phyloP scores from a whole-genome alignment of 805 yeast species.

The Pichia occidentalis region DNA sequence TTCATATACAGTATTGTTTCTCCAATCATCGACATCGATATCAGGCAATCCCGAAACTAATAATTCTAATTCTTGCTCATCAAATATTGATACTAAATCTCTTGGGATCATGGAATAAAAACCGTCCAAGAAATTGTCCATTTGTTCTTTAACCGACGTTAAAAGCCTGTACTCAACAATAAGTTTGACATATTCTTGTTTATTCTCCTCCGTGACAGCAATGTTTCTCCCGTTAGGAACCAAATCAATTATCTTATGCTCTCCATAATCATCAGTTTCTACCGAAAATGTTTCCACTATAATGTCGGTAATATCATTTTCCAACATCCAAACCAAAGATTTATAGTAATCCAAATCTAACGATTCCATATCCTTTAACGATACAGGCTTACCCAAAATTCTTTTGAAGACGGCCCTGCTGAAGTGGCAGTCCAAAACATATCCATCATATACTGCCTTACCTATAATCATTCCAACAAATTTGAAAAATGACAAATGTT shows the following conservation, averaged over 20 bases:
- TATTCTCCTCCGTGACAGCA: slow-evolving; percentile 84
- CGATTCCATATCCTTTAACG: slow-evolving; percentile 90
- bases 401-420: slow-evolving; percentile 91
- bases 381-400: slow-evolving; percentile 70
- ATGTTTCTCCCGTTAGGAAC: slow-evolving; percentile 76
- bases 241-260: slow-evolving; percentile 74
- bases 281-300: slow-evolving; percentile 92
- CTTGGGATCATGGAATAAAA: slow-evolving; percentile 86
- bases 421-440: slow-evolving; percentile 88
- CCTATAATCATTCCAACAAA: slow-evolving; percentile 93
- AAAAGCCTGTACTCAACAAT: slow-evolving; percentile 85
- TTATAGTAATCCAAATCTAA: slow-evolving; percentile 89
- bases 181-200: slow-evolving; percentile 76
- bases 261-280: slow-evolving; percentile 91
- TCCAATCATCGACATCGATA: slow-evolving; percentile 95
- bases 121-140: slow-evolving; percentile 78
- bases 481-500: slow-evolving; percentile 85
- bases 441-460: slow-evolving; percentile 83
- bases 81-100: slow-evolving; percentile 78
- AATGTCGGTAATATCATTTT: slow-evolving; percentile 92
- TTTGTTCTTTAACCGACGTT: slow-evolving; percentile 78
- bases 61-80: slow-evolving; percentile 91
- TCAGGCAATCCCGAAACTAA: slow-evolving; percentile 93
- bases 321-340: slow-evolving; percentile 91
- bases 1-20: slow-evolving; percentile 69